A percentile compares a stretch with the other conserved stretches of the same genome.
phyloP scores from a whole-genome alignment of 192 early-diverging fungal genomes.

The Backusella mclennaniae region DNA sequence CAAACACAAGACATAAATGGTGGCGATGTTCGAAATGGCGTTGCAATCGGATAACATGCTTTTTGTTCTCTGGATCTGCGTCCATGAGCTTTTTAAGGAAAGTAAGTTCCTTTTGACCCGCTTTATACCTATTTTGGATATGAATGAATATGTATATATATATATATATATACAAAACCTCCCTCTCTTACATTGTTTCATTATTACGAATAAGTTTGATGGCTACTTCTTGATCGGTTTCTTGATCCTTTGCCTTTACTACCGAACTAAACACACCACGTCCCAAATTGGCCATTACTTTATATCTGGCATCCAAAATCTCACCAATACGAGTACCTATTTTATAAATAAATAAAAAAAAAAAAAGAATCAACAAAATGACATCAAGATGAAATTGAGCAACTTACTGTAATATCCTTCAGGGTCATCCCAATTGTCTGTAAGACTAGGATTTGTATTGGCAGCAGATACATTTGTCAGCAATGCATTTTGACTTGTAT shows the following conservation, averaged over 20 bases:
- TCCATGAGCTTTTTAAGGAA: conserved; percentile 85
- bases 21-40: conserved; percentile 88
- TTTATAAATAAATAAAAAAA: too few species aligned
- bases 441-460: conserved; percentile 50
- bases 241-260: conserved; percentile 80
- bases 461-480: conserved; percentile 40
- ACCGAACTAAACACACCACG: conserved; percentile 96
- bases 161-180: too few species aligned
- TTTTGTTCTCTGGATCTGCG: conserved; percentile 85
- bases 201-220: conserved; percentile 97
- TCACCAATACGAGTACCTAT: conserved; percentile 81
- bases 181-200: conserved; percentile 73
- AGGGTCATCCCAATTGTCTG: conserved; percentile 94
- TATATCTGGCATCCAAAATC: conserved; percentile 80
- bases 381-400: background rate
- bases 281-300: conserved; percentile 82
- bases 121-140: conserved; percentile 59
- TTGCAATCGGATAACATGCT: conserved; percentile 83
- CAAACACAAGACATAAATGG: conserved; percentile 94
- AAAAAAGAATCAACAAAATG: background rate
- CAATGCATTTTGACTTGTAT: conserved; percentile 38
- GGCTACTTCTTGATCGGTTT: conserved; percentile 79
- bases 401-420: conserved; percentile 96
- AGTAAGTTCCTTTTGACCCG: conserved; percentile 84
- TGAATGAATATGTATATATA: background rate